Evolutionary conservation across 164 flowering plant genomes (phyloP).

Genomic region (Macadamia integrifolia): DNA sequence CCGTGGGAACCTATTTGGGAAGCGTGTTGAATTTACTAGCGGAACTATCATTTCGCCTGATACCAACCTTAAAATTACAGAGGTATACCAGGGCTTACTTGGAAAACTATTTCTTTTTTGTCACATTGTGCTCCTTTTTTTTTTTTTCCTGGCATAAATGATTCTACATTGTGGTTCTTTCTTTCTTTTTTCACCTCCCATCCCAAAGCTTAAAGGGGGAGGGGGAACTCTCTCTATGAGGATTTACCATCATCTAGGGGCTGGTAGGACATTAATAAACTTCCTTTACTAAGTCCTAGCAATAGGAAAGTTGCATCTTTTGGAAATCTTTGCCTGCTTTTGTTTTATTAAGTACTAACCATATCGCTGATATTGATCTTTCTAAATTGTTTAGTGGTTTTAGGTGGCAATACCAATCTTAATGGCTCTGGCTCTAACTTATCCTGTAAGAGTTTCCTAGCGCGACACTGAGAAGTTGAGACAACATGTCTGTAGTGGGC

Average conservation of each 20-base stretch:
- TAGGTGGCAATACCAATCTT: conserved; percentile 83
- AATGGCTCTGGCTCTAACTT: conserved; percentile 78
- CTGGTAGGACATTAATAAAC: too few species aligned
- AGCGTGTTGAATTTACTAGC: conserved; percentile 94
- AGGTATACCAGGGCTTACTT: conserved; percentile 36
- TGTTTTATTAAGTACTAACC: too few species aligned
- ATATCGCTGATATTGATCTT: neutral
- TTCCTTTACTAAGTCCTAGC: too few species aligned
- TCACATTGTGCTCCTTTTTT: neutral
- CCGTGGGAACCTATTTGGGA: conserved; percentile 87
- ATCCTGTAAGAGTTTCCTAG: conserved; percentile 80
- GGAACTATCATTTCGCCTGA: conserved; percentile 91
- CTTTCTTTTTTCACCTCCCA: too few species aligned
- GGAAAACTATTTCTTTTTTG: neutral
- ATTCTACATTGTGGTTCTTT: neutral
- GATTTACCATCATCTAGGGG: too few species aligned
- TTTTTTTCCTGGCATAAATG: neutral
- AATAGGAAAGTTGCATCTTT: too few species aligned
- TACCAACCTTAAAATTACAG: conserved; percentile 38
- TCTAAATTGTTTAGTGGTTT: neutral
- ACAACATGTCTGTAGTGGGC: conserved; percentile 81
- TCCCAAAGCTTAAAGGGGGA: too few species aligned
- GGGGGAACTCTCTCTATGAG: too few species aligned
- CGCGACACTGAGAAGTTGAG: conserved; percentile 88
- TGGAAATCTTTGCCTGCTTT: too few species aligned